Conservation (phyloP, 176 grass and related monocot species). For the Alloteropsis semialata region DNA sequence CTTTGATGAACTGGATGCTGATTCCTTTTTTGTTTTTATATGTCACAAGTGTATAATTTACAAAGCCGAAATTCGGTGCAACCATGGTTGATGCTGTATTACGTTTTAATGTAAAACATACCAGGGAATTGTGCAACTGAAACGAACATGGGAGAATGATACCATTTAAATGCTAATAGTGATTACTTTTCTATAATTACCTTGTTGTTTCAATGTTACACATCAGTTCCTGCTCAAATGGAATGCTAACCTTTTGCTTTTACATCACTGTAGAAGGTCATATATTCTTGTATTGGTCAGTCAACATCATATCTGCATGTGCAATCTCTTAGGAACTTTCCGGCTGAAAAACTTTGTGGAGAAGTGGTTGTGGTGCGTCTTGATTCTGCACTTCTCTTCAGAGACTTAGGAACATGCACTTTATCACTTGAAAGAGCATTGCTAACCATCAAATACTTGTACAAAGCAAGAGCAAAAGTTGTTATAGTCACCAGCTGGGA, state of each 20-base stretch:
- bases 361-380: conserved; percentile 72
- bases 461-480: conserved; percentile 77
- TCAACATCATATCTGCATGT: conserved; percentile 52
- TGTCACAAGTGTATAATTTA: not conserved
- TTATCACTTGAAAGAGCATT: conserved; percentile 56
- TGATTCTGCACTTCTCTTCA: conserved; percentile 60
- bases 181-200: not conserved
- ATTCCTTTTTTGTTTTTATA: not conserved
- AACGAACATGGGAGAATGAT: not conserved
- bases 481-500: conserved; percentile 67
- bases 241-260: conserved; percentile 24
- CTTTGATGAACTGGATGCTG: not conserved
- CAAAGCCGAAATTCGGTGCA: not conserved
- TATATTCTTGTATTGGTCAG: conserved; percentile 30
- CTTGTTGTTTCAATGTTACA: not conserved
- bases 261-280: conserved; percentile 31
- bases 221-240: conserved; percentile 1
- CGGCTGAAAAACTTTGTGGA: conserved; percentile 66
- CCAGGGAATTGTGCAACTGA: not conserved
- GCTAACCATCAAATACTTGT: conserved; percentile 76
- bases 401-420: conserved; percentile 33
- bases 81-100: not conserved
- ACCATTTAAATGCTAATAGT: not conserved
- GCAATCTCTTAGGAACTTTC: conserved; percentile 80
- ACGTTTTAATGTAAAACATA: not conserved